These are phyloP conservation scores for Rhynchospora breviuscula DNA, from an alignment of 176 grass and related monocot genomes.

Conservation along the genomic window DNA sequence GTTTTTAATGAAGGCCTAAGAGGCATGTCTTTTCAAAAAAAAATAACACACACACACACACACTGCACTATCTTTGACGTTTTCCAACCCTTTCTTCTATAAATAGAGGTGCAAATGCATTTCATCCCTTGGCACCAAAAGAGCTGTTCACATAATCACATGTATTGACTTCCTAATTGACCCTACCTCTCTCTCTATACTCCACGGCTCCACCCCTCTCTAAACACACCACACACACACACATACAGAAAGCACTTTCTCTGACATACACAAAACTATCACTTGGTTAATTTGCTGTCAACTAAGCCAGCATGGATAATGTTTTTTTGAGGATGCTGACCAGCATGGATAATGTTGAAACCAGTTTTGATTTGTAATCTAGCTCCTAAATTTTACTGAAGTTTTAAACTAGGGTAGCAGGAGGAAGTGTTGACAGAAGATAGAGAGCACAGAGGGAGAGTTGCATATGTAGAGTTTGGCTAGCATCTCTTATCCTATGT, in stretches of 20 bases:
- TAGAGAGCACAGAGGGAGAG: slow-evolving; percentile 46
- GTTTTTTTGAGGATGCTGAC: no score
- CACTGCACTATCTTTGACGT: background rate
- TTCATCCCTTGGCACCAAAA: background rate
- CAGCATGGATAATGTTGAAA: background rate
- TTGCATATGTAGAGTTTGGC: slow-evolving; percentile 15
- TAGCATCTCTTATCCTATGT: slow-evolving; percentile 27
- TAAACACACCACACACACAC: background rate
- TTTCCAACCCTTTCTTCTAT: slow-evolving; percentile 2
- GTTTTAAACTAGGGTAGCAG: background rate
- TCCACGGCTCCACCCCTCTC: no score
- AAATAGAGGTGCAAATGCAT: slow-evolving; percentile 5
- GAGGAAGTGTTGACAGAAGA: slow-evolving; percentile 46
- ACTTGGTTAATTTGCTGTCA: background rate
- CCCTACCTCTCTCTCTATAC: no score
- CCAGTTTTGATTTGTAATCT: background rate
- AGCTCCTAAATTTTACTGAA: background rate
- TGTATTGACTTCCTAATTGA: background rate
- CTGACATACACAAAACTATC: background rate
- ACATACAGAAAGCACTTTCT: background rate
- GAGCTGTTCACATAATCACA: background rate
- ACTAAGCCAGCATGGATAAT: background rate
- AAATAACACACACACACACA: no score
- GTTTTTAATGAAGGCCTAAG: no score
- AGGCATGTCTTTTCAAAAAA: no score